Base-by-base conservation (phyloP, 768 basidiomycete genomes). In the Boletus insuetus region DNA sequence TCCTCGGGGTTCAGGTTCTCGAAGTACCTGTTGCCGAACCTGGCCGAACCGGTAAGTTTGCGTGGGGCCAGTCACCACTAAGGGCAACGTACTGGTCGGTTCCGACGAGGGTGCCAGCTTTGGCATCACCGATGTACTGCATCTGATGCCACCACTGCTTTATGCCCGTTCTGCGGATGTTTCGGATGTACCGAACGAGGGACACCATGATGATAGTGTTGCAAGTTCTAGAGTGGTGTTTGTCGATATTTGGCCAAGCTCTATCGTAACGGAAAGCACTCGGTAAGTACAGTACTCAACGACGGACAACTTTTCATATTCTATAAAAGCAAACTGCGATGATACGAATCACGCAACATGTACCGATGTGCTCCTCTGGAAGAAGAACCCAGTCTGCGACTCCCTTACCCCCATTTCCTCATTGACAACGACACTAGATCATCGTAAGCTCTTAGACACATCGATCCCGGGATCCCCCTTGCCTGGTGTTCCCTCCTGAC, bases 101-200 rank as follows among this genome's bases (percentile, higher is more conserved):
- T 46, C 93, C 93, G 38, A 90, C 75, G 49, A 81, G 79, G 61
- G 77, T 77, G 12, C 96, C 96, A 12, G 82, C 84, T 73, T 98
- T 98, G 53, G 91, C 92, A 64, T 98, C 95, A 39, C 94, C 89
- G 56, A 97, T 96, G 69, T 95, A 94, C 66, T 94, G 88, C 82
- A 94, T 75, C 67, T 93, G 87, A 61, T 85, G 84, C 86, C 88
- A 94, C 91, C 91, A 97, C 74, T 93, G 87, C 61, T 81, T 80
- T 44, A 92, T 67, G 17, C 94, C 94, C 19, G 83, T 87, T 45
- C 85, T 82, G 53, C 82, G 84, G 42, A 92, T 79, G 64, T 79
- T 88, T 59, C 91, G 85, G 62, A 95, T 72, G 35, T 89, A 91
- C 61, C 93, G 83, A 41, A 75, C 72, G 51, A 94, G 69, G 42